phyloP scores from a whole-genome alignment of 805 yeast genomes.

The Cyberlindnera petersonii region DNA sequence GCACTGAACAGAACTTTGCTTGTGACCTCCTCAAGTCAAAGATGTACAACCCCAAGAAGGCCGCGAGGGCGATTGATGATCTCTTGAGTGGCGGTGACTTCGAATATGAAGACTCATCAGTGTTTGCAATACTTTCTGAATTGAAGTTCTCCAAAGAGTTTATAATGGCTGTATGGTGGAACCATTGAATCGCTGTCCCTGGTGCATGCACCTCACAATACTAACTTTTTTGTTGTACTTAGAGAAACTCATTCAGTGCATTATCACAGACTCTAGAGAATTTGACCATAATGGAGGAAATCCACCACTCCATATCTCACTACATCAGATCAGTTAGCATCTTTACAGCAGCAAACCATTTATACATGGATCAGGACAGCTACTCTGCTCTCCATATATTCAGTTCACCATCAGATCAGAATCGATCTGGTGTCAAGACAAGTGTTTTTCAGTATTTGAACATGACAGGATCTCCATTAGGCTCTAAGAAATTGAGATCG shows the following conservation, averaged over 20 bases:
- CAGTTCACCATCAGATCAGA: constrained; percentile 6
- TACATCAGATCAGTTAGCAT: constrained; percentile 4
- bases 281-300: constrained; percentile 5
- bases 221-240: no score
- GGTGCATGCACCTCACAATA: no score
- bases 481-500: constrained; percentile 28
- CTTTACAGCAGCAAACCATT: constrained; percentile 8
- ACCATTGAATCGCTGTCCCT: background rate
- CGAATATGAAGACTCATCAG: background rate
- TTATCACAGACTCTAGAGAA: constrained; percentile 4
- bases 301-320: background rate
- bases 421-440: constrained; percentile 7
- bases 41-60: constrained; percentile 1
- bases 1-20: constrained; percentile 4
- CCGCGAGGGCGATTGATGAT: constrained; percentile 6
- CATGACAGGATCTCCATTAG: constrained; percentile 28
- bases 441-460: constrained; percentile 24
- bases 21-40: constrained; percentile 10
- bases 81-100: background rate
- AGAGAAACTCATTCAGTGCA: constrained; percentile 9
- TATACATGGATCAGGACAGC: constrained; percentile 30
- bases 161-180: constrained; percentile 12
- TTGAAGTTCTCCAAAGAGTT: constrained; percentile 6
- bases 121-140: constrained; percentile 6
- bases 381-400: constrained; percentile 28